Base-by-base conservation (phyloP, 1,284 basidiomycete species). In the Inonotus obliquus region DNA sequence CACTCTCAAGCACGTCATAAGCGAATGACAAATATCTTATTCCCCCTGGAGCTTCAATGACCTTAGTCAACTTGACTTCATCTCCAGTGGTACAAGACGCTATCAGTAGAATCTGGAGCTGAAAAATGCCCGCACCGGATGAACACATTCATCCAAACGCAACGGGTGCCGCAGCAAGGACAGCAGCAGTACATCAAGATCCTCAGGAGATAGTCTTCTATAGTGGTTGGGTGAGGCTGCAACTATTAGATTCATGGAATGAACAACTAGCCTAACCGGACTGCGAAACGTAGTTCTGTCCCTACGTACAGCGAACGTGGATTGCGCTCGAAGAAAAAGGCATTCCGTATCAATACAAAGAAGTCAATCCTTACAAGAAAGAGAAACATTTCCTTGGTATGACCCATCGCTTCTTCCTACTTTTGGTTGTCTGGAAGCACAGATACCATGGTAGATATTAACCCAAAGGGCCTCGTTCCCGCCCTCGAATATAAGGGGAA, bases 311-410 rank as follows among this genome's bases (percentile, higher is more conserved):
- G 66, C 75, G 86, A n/a, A 76, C 76, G 2, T 90, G 87, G 87
- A 83, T 88, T 52, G 71, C 79, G 0, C 76, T 89, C n/a, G 86
- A 89, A 67, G 85, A 87, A 67, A 81, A 78, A 63, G 78, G 79
- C 0, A 81, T 87, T 35, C 81, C 81, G 1, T 87, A 87, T 68
- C 82, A 86, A 65, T 85, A 85, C 69, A 79, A 79, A 64, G 83
- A 89, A 69, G 80, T 86, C 21, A 88, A 89, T 68, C 86, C 86
- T 0, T 89, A 89, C 76, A 82, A 82, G 73, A 88, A 89, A 67
- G 86, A 86, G 64, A 75, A 80, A 35, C 77, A 83, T 52, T 83
- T 88, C 68, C 74, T 85, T 25, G 78, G 82, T 81, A 56, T 19
- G 75, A 61, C 7, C 13, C 21, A 58, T 58, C 27, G 11, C 48